Base-by-base conservation (phyloP, 2,329 filamentous ascomycete species). In the Ophiosphaerella narmari region DNA sequence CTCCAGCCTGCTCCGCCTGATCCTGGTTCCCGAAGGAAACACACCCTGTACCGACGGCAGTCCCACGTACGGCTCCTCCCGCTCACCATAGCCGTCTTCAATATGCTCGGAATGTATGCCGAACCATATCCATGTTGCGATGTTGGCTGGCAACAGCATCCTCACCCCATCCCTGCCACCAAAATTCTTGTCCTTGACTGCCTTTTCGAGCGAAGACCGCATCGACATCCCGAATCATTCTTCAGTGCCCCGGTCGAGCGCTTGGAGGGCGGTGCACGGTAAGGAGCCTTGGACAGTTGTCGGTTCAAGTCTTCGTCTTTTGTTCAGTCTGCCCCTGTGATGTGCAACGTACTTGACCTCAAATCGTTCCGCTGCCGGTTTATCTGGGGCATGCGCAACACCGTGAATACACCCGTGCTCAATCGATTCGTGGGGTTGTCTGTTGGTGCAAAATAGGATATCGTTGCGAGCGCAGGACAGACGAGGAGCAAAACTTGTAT, bases 41-140 rank as follows among this genome's bases (percentile, higher is more conserved):
- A 29, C 2, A 3, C 26, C 26, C 26, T 4, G 26, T 29, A 29
- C 26, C 7, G 26, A 29, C 7, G 26, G 26, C 11, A 29, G 26
- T 11, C 26, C 26, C 26, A 29, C 26, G 26, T 8, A 29, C 11
- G 7, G 26, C 7, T 21, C 18, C 18, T 21, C 18, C 18, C 26
- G 36, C 32, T 39, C 14, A 26, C 8, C 9, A 23, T 35, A 14
- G 13, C 21, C 31, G 13, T 24, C 18, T 6, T 18, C 44, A 13
- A 47, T 8, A 4, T 43, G 23, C 31, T 33, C 23, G 2, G 33
- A 39, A 43, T 48, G 39, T 13, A 43, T 29, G 13, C 34, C 46
- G n/a, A 43, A 48, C 46, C 46, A 43, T 26, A 48, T 48, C 39
- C 46, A 48, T 2, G 38, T 32, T 3, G 46, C 32, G 31, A 43